A percentile compares a stretch with the other conserved stretches of the same genome.
Evolutionary conservation across 306 rosid genomes (phyloP).

Genomic region (Glycine tomentella): DNA sequence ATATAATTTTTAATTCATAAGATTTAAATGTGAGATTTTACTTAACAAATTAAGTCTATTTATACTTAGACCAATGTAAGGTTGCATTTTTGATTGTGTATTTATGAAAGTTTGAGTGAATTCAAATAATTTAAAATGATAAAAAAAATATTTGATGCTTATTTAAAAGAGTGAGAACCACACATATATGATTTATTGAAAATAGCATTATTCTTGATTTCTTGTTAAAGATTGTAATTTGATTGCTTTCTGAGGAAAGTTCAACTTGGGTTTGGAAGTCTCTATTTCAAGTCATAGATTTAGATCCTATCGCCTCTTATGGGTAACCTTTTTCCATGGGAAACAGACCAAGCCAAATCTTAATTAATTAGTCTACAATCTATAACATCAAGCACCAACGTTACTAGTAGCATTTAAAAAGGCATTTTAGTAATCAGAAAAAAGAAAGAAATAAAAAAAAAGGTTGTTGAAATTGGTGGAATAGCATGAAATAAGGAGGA

Average conservation of each 20-base stretch:
- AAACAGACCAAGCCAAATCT: conserved; percentile 4
- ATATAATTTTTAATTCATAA: too few species aligned
- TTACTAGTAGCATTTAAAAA: conserved; percentile 14
- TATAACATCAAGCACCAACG: conserved; percentile 8
- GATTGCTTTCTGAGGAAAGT: conserved; percentile 2
- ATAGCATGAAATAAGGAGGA: conserved; percentile 38
- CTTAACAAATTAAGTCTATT: too few species aligned
- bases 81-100: too few species aligned
- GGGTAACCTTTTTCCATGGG: conserved; percentile 6
- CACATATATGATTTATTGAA: too few species aligned
- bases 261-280: conserved; percentile 17
- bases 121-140: too few species aligned
- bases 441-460: not conserved
- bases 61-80: too few species aligned
- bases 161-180: too few species aligned
- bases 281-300: not conserved
- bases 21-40: too few species aligned
- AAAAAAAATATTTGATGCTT: too few species aligned
- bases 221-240: conserved; percentile 19
- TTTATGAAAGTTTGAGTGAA: too few species aligned
- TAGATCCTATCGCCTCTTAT: not conserved
- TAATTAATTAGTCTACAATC: not conserved
- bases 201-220: not conserved
- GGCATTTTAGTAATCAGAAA: not conserved
- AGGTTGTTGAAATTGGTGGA: conserved; percentile 44